Conservation (phyloP, 306 rosid species). For the Aeschynomene evenia region DNA sequence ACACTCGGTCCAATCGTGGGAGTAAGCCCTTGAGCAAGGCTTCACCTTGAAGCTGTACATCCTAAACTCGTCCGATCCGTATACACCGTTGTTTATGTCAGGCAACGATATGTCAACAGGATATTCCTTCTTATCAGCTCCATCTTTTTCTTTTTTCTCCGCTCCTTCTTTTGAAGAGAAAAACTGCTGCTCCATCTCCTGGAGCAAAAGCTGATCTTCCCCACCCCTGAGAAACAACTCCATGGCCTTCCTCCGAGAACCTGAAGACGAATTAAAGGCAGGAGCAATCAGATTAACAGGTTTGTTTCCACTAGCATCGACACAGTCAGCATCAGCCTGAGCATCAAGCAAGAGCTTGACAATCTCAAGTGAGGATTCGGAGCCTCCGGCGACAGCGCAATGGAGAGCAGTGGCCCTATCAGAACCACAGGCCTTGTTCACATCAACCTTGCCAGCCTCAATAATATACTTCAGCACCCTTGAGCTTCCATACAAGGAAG, state of each 20-base stretch:
- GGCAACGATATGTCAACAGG: slow-evolving; percentile 86
- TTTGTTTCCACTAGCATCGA: slow-evolving; percentile 57
- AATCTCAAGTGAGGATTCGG: slow-evolving; percentile 56
- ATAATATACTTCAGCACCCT: slow-evolving; percentile 65
- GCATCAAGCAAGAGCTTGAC: slow-evolving; percentile 86
- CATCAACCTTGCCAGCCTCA: slow-evolving; percentile 62
- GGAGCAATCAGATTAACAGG: slow-evolving; percentile 70
- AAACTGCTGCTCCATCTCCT: slow-evolving; percentile 51
- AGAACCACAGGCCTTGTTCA: slow-evolving; percentile 70
- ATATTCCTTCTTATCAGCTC: slow-evolving; percentile 86
- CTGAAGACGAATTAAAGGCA: slow-evolving; percentile 42
- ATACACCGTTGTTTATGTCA: slow-evolving; percentile 86
- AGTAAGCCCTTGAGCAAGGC: slow-evolving; percentile 98
- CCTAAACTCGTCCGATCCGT: slow-evolving; percentile 88
- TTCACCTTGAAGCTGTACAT: slow-evolving; percentile 98
- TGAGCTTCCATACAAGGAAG: slow-evolving; percentile 79
- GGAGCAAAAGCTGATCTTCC: slow-evolving; percentile 36
- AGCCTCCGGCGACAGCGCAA: slow-evolving; percentile 82
- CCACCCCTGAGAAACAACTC: slow-evolving; percentile 72
- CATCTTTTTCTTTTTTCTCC: slow-evolving; percentile 72
- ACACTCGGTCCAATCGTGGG: slow-evolving; percentile 99
- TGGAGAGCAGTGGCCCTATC: slow-evolving; percentile 92
- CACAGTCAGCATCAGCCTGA: slow-evolving; percentile 55
- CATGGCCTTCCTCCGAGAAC: slow-evolving; percentile 60
- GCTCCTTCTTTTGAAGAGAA: slow-evolving; percentile 44